Conservation (phyloP, 2,329 filamentous ascomycete genomes). For the Pseudogymnoascus sp. region DNA sequence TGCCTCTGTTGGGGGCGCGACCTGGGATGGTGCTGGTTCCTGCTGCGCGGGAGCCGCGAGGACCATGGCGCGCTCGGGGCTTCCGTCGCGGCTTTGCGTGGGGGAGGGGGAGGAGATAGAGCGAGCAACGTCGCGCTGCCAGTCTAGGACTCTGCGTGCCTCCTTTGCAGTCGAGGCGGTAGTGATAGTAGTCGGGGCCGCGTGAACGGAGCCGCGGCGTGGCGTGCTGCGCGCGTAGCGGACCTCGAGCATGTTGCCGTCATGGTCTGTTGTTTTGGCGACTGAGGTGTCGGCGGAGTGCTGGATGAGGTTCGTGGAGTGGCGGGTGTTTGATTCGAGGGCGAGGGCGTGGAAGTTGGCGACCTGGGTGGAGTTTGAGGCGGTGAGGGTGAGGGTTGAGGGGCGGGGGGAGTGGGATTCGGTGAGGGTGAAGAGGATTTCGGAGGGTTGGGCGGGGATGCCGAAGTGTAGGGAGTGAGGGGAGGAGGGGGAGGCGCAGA, state of each 20-base stretch:
- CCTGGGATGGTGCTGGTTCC: background rate
- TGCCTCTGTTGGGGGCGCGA: background rate
- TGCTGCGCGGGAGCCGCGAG: background rate
- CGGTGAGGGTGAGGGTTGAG: conserved; percentile 58
- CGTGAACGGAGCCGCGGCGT: background rate
- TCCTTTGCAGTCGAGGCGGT: conserved; percentile 25
- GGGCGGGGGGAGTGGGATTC: conserved; percentile 36
- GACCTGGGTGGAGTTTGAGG: conserved; percentile 57
- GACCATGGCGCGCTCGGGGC: background rate
- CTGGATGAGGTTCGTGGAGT: conserved; percentile 10
- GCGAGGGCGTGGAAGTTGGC: conserved; percentile 60
- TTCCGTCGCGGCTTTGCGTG: background rate
- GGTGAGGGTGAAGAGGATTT: conserved; percentile 37
- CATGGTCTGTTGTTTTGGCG: conserved; percentile 65
- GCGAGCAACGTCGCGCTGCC: conserved; percentile 34
- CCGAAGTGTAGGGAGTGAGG: conserved; percentile 28
- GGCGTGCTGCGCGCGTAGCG: conserved; percentile 44
- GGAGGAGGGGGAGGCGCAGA: conserved; percentile 33
- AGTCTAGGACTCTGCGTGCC: conserved; percentile 35
- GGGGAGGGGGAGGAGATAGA: conserved; percentile 17
- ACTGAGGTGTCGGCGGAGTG: conserved; percentile 8
- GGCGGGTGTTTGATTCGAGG: conserved; percentile 9
- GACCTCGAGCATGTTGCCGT: conserved; percentile 79
- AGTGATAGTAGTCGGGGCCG: background rate
- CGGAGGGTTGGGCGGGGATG: conserved; percentile 33